Conservation (phyloP, 2,329 filamentous ascomycete species). For the Epichloe baconii region DNA sequence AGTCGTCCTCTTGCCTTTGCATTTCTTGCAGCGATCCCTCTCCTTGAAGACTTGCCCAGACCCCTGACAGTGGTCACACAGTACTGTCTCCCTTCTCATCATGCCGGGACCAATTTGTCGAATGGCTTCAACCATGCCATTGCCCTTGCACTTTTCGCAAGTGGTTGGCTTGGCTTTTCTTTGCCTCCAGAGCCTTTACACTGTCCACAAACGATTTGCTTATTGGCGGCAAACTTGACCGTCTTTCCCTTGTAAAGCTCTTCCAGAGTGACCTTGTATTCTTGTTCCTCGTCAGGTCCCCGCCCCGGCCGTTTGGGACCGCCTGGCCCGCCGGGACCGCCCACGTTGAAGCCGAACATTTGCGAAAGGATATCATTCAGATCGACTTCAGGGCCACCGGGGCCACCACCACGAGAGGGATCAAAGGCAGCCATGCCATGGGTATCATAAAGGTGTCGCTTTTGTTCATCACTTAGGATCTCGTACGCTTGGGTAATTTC, state of each 20-base stretch:
- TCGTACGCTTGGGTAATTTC: slow-evolving; percentile 88
- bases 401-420: slow-evolving; percentile 52
- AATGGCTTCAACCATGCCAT: slow-evolving; percentile 63
- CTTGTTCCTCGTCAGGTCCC: slow-evolving; percentile 74
- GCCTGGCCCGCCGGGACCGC: slow-evolving; percentile 38
- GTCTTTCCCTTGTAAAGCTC: slow-evolving; percentile 98
- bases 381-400: slow-evolving; percentile 59
- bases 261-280: slow-evolving; percentile 82
- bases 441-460: slow-evolving; percentile 79
- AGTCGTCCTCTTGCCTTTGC: slow-evolving; percentile 80
- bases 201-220: slow-evolving; percentile 75
- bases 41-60: slow-evolving; percentile 82
- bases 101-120: slow-evolving; percentile 78
- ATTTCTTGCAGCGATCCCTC: slow-evolving; percentile 98
- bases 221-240: slow-evolving; percentile 89
- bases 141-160: slow-evolving; percentile 75
- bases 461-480: slow-evolving; percentile 91
- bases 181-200: slow-evolving; percentile 88
- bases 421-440: slow-evolving; percentile 97
- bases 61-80: slow-evolving; percentile 74
- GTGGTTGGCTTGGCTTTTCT: slow-evolving; percentile 70
- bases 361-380: slow-evolving; percentile 86
- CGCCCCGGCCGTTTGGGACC: slow-evolving; percentile 50
- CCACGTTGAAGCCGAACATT: slow-evolving; percentile 75
- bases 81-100: slow-evolving; percentile 64